Evolutionary conservation across 345 rosid genomes (phyloP).

Genomic region (Stellera chamaejasme): DNA sequence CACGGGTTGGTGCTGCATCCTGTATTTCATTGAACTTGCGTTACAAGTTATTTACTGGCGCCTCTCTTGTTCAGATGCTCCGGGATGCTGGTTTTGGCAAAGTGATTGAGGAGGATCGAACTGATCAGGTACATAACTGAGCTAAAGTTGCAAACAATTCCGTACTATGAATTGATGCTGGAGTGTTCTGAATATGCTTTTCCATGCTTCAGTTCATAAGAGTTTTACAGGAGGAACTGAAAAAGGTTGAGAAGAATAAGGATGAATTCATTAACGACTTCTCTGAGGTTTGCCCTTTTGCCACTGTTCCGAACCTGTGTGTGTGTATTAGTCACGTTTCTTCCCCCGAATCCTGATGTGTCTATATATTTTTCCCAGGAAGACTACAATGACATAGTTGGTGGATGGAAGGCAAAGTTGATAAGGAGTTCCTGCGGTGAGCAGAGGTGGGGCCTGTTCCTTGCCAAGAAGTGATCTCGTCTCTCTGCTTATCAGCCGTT

Average conservation of each 20-base stretch:
- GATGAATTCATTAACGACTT: slow-evolving; percentile 65
- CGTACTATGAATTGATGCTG: neutral
- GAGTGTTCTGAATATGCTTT: neutral
- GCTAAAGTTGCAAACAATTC: neutral
- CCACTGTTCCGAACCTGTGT: neutral
- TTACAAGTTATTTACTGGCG: neutral
- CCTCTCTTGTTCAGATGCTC: slow-evolving; percentile 49
- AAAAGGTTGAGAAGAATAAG: slow-evolving; percentile 63
- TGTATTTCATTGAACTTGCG: neutral
- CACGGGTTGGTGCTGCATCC: neutral
- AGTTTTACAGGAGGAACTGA: slow-evolving; percentile 62
- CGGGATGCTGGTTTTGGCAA: slow-evolving; percentile 74
- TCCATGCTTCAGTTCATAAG: slow-evolving; percentile 50
- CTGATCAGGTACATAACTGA: slow-evolving; percentile 49
- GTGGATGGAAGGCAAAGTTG: slow-evolving; percentile 77
- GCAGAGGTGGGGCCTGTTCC: slow-evolving; percentile 75
- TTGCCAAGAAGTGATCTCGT: slow-evolving; percentile 39
- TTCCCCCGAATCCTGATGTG: neutral
- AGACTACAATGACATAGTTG: slow-evolving; percentile 64
- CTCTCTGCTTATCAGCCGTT: too few species aligned
- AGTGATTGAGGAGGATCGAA: slow-evolving; percentile 73
- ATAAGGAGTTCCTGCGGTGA: slow-evolving; percentile 62
- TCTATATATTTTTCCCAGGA: slow-evolving; percentile 27
- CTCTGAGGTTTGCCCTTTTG: slow-evolving; percentile 43
- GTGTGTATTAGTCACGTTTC: too few species aligned